phyloP scores from a whole-genome alignment of 176 grass and related monocot genomes.

The Paspalum notatum region DNA sequence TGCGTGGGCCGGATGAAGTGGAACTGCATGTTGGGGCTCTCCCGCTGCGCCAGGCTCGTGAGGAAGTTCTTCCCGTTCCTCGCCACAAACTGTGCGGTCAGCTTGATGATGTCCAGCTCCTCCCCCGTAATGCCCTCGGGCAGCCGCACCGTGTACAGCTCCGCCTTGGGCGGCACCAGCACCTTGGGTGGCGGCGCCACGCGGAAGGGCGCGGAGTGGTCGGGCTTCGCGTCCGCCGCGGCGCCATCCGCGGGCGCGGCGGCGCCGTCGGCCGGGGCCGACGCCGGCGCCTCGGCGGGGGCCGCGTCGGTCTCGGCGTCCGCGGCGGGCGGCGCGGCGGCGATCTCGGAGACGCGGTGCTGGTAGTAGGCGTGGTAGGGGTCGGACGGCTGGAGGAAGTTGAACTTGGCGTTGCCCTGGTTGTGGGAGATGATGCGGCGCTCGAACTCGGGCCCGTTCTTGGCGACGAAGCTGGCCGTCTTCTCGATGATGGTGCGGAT shows the following conservation, averaged over 20 bases:
- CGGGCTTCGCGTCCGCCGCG: conserved; percentile 40
- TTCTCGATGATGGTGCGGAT: conserved; percentile 90
- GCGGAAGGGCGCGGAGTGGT: conserved; percentile 72
- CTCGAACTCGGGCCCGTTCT: conserved; percentile 90
- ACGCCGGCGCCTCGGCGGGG: neutral
- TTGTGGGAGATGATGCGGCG: conserved; percentile 71
- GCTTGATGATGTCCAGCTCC: conserved; percentile 92
- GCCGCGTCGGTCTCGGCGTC: conserved; percentile 22
- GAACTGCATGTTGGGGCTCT: conserved; percentile 72
- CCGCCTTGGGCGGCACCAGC: conserved; percentile 72
- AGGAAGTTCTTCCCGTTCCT: conserved; percentile 87
- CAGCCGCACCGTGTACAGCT: conserved; percentile 80
- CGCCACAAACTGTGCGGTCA: conserved; percentile 93
- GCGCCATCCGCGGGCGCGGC: conserved; percentile 22
- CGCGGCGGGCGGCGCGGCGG: conserved; percentile 41
- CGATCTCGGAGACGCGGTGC: conserved; percentile 68
- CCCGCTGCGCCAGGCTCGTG: conserved; percentile 58
- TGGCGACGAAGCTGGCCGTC: conserved; percentile 86
- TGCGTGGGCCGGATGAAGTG: conserved; percentile 93
- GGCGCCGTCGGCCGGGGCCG: conserved; percentile 10
- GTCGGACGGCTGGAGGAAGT: conserved; percentile 83
- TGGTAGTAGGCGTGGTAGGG: conserved; percentile 92
- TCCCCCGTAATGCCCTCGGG: conserved; percentile 90
- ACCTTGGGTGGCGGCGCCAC: conserved; percentile 64
- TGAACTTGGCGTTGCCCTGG: conserved; percentile 87